Evolutionary conservation across 768 basidiomycete species (phyloP).

Genomic region (Serendipita sp.): DNA sequence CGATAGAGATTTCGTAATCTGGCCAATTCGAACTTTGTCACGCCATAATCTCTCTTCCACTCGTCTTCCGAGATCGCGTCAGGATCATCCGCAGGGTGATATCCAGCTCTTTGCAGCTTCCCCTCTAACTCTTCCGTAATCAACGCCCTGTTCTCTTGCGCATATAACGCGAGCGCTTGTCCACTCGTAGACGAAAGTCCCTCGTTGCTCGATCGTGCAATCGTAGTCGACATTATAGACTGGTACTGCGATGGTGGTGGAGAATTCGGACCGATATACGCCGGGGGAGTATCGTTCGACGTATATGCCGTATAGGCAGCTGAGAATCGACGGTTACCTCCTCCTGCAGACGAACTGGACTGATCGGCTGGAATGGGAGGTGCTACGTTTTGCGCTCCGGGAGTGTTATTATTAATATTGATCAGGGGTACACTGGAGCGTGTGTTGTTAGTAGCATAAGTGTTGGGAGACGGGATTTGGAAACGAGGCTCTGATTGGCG

Average conservation of each 20-base stretch:
- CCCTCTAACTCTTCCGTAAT: background rate
- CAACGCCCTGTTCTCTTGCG: background rate
- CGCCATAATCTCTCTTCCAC: background rate
- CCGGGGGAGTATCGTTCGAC: background rate
- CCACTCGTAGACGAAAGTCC: too few species aligned
- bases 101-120: background rate
- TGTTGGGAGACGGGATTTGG: too few species aligned
- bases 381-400: too few species aligned
- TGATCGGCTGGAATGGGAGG: too few species aligned
- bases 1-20: background rate
- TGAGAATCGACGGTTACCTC: too few species aligned
- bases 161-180: background rate
- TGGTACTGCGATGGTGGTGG: background rate
- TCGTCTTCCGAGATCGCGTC: background rate
- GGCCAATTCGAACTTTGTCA: background rate
- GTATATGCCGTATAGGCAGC: background rate
- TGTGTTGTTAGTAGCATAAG: too few species aligned
- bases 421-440: too few species aligned
- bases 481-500: too few species aligned
- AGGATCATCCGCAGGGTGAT: background rate
- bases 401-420: too few species aligned
- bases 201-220: too few species aligned
- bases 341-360: too few species aligned
- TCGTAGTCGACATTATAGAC: too few species aligned
- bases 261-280: background rate